Evolutionary conservation across 208 protist species (phyloP), one percentile per base, ranked within the genome.

Genomic region (Crithidia sp.): DNA sequence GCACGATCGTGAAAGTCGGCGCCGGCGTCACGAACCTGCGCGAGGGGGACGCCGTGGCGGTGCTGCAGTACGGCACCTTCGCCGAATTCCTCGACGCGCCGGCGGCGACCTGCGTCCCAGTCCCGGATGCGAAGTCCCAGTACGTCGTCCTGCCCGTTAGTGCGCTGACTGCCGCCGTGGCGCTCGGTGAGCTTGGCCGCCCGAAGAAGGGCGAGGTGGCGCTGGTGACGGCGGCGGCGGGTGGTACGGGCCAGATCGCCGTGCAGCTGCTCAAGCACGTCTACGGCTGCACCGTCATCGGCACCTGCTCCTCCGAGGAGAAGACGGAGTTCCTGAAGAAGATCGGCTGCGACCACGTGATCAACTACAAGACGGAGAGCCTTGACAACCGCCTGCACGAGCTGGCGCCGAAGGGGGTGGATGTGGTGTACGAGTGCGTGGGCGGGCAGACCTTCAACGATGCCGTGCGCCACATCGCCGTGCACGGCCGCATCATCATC

Each of bases 251-350:
- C 10, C 86, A 90, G 39, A 89, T 95, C 53, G 90, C 91, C 36
- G 92, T 97, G 59, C 95, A 98, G 78, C 77, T 96, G 39, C 85
- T 94, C n/a, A 95, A 95, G 82, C 77, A 87, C 45, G 57, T 92
- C 39, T 94, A 94, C 68, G 84, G 83, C 13, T 94, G 85, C 80
- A 75, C 74, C 19, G 95, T 98, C 13, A 94, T 97, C 64, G 95
- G 95, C 64, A 96, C 94, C 36, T 96, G 91, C 76, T 90, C 84
- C 56, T 85, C 76, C 28, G 37, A 52, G 0, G 79, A 83, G 17
- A 98, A 98, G 76, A 70, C 79, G 44, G 71, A 62, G 5, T 95
- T 96, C 71, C 81, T 98, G 12, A 87, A 88, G 52, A 78, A 67
- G 12, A 71, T 98, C 53, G 90, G 91, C 57, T 94, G 85, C 70